Evolutionary conservation across 1,284 basidiomycete species (phyloP).

Genomic region (Ceratobasidium papillatum): DNA sequence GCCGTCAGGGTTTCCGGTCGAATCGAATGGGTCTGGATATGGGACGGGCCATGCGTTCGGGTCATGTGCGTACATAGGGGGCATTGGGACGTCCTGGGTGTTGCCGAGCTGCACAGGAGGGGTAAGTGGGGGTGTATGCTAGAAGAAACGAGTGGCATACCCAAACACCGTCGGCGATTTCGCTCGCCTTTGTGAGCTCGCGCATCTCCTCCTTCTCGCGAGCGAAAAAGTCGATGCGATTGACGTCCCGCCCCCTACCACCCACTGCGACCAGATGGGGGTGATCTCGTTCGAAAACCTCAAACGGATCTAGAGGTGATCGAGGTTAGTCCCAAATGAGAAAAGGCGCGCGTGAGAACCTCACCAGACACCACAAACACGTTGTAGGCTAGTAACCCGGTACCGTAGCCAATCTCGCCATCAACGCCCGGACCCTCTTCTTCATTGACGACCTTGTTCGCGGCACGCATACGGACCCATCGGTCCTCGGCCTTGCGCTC

Average conservation of each 20-base stretch:
- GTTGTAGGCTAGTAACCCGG: slow-evolving; percentile 64
- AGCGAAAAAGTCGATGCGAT: slow-evolving; percentile 70
- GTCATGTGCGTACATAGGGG: slow-evolving; percentile 42
- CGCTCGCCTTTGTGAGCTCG: slow-evolving; percentile 82
- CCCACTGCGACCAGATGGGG: slow-evolving; percentile 62
- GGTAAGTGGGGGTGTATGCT: not conserved
- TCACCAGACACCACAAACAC: slow-evolving; percentile 83
- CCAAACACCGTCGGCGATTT: slow-evolving; percentile 71
- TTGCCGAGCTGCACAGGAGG: slow-evolving; percentile 66
- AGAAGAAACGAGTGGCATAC: slow-evolving; percentile 49
- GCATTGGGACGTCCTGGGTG: slow-evolving; percentile 75
- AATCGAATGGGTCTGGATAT: slow-evolving; percentile 61
- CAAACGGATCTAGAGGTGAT: slow-evolving; percentile 59
- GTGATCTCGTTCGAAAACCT: slow-evolving; percentile 57
- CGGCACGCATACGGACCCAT: slow-evolving; percentile 44
- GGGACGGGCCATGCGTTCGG: slow-evolving; percentile 36
- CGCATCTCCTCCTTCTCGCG: slow-evolving; percentile 91
- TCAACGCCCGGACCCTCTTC: slow-evolving; percentile 45
- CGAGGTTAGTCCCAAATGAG: not conserved
- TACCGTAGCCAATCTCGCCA: slow-evolving; percentile 44
- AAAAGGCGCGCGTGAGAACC: slow-evolving; percentile 47
- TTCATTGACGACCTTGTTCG: slow-evolving; percentile 41
- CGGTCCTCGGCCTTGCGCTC: slow-evolving; percentile 64
- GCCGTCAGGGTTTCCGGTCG: slow-evolving; percentile 69
- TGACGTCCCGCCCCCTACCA: slow-evolving; percentile 53